These are phyloP conservation scores for Aspergillus oerlinghausenensis DNA, from an alignment of 2,329 filamentous ascomycete genomes.

Conservation along the genomic window DNA sequence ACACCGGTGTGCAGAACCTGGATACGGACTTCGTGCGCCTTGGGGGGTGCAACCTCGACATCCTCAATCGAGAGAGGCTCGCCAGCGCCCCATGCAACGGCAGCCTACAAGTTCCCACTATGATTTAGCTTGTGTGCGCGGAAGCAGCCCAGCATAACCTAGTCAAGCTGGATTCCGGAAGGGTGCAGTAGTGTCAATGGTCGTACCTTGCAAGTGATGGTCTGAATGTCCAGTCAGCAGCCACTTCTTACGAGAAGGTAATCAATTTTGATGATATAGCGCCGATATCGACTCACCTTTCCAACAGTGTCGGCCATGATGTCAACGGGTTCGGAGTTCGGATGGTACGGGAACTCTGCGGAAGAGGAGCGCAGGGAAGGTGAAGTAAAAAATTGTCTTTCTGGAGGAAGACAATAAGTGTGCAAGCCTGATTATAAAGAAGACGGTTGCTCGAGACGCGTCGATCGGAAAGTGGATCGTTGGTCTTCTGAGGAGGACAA, in stretches of 20 bases:
- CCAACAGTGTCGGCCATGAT: slow-evolving; percentile 55
- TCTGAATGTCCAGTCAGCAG: slow-evolving; percentile 48
- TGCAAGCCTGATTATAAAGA: neutral
- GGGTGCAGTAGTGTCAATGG: neutral
- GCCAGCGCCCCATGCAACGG: slow-evolving; percentile 94
- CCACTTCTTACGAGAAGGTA: neutral
- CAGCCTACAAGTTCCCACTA: slow-evolving; percentile 54
- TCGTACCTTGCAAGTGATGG: slow-evolving; percentile 78
- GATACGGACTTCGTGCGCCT: slow-evolving; percentile 92
- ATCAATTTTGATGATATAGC: neutral
- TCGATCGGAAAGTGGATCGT: neutral
- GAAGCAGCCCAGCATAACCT: neutral
- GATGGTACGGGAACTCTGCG: slow-evolving; percentile 11
- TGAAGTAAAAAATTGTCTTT: slow-evolving; percentile 13
- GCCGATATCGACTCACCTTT: slow-evolving; percentile 40
- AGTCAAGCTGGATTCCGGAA: neutral
- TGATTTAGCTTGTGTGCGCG: neutral
- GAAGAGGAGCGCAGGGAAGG: slow-evolving; percentile 13
- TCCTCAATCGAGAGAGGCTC: slow-evolving; percentile 87
- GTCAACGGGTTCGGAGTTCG: slow-evolving; percentile 4
- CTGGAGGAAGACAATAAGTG: neutral
- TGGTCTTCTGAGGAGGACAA: slow-evolving; percentile 3
- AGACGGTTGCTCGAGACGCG: slow-evolving; percentile 3
- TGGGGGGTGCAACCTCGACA: slow-evolving; percentile 83
- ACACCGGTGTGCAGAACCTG: slow-evolving; percentile 97